These are phyloP conservation scores for Clarkia xantiana DNA, from an alignment of 345 rosid species.

Conservation along the genomic window DNA sequence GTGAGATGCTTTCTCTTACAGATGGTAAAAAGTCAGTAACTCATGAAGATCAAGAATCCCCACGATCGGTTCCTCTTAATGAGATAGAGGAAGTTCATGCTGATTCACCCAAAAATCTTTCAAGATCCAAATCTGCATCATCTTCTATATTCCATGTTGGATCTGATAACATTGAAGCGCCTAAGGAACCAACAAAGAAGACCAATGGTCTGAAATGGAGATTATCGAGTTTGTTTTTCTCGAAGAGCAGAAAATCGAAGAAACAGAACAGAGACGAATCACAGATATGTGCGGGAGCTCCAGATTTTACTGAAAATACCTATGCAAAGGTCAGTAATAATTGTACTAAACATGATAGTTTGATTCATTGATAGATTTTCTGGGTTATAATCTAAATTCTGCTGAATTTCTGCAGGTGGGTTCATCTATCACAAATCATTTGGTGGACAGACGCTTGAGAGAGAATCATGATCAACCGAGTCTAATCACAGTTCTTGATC, in stretches of 20 bases:
- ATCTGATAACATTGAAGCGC: constrained; percentile 9
- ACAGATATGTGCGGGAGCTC: constrained; percentile 17
- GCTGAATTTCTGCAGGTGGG: constrained; percentile 36
- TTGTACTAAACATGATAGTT: too few species aligned
- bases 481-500: constrained; percentile 77
- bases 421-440: constrained; percentile 27
- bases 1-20: constrained; percentile 91
- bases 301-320: constrained; percentile 18
- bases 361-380: too few species aligned
- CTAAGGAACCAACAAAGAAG: constrained; percentile 34
- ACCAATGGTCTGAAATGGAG: constrained; percentile 41
- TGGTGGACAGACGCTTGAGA: constrained; percentile 7
- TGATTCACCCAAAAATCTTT: constrained; percentile 38
- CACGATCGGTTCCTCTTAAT: too few species aligned
- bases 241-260: constrained; percentile 45
- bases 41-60: constrained; percentile 23
- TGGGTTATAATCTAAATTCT: constrained; percentile 1
- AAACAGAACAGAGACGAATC: constrained; percentile 36
- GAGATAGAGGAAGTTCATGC: too few species aligned
- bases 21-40: constrained; percentile 8
- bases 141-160: constrained; percentile 35
- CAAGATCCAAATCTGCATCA: constrained; percentile 71
- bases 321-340: constrained; percentile 12
- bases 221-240: constrained; percentile 74
- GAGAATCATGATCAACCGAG: constrained; percentile 93